Conservation (phyloP, 2,329 filamentous ascomycete genomes). For the Malbranchea cinnamomea region DNA sequence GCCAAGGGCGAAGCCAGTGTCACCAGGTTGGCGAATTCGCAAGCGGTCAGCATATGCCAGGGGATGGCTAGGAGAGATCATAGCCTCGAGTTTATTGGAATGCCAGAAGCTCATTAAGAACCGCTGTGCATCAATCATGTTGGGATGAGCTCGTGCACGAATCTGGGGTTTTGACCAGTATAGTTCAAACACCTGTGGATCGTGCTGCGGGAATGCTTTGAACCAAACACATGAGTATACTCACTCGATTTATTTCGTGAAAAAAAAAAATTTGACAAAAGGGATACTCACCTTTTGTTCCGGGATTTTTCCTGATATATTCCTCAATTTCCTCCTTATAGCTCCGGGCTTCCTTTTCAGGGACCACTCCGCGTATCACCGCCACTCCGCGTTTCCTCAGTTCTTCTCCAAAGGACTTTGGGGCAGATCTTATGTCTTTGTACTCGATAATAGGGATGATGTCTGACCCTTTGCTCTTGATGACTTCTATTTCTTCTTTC, state of each 20-base stretch:
- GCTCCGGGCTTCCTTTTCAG: constrained; percentile 44
- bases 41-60: constrained; percentile 57
- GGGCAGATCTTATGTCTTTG: too few species aligned
- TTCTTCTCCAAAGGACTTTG: background rate
- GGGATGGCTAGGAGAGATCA: constrained; percentile 41
- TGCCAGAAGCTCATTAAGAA: constrained; percentile 53
- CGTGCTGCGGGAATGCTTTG: constrained; percentile 48
- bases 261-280: too few species aligned
- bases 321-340: constrained; percentile 51
- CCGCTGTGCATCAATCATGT: constrained; percentile 45
- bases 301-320: constrained; percentile 35
- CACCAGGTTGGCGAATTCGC: constrained; percentile 57
- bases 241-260: too few species aligned
- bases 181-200: constrained; percentile 58
- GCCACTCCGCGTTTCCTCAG: constrained; percentile 41
- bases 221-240: constrained; percentile 35
- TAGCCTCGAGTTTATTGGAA: constrained; percentile 32
- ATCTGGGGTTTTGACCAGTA: constrained; percentile 61
- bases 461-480: background rate
- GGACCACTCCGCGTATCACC: constrained; percentile 51
- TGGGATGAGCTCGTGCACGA: constrained; percentile 50
- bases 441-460: background rate
- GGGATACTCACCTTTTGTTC: constrained; percentile 9
- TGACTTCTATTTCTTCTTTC: too few species aligned
- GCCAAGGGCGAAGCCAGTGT: constrained; percentile 54